A percentile compares a stretch with the other conserved stretches of the same genome.
Conservation (phyloP, 2,329 filamentous ascomycete genomes). For the Shiraia bambusicola region DNA sequence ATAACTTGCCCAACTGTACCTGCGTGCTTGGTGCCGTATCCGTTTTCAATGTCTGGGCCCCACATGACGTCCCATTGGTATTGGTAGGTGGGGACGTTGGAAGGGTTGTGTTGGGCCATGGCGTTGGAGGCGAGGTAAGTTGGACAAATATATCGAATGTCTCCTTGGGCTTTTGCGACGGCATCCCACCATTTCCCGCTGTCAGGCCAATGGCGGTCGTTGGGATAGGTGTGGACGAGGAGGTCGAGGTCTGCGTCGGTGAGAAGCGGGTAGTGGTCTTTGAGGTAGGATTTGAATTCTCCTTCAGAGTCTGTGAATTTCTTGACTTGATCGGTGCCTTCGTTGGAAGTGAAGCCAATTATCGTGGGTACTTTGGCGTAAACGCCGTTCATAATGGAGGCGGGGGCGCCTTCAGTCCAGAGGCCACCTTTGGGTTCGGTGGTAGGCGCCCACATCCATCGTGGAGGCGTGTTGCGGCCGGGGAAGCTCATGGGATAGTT, state of each 20-base stretch:
- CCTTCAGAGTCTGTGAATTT: slow-evolving; percentile 41
- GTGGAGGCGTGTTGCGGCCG: slow-evolving; percentile 32
- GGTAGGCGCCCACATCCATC: slow-evolving; percentile 42
- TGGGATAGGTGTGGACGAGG: slow-evolving; percentile 32
- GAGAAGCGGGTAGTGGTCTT: slow-evolving; percentile 50
- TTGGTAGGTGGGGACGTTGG: slow-evolving; percentile 28
- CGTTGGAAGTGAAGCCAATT: slow-evolving; percentile 37
- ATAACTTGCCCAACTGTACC: slow-evolving; percentile 38
- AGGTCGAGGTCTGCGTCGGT: slow-evolving; percentile 53
- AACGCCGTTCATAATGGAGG: slow-evolving; percentile 28
- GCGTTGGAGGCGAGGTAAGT: slow-evolving; percentile 36
- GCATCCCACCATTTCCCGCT: slow-evolving; percentile 37
- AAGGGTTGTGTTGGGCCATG: slow-evolving; percentile 32
- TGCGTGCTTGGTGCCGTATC: slow-evolving; percentile 38
- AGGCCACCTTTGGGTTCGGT: slow-evolving; percentile 32
- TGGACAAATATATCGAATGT: slow-evolving; percentile 39
- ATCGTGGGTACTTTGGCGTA: slow-evolving; percentile 37
- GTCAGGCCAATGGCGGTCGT: slow-evolving; percentile 39
- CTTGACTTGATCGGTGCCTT: slow-evolving; percentile 47
- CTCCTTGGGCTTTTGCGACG: slow-evolving; percentile 37
- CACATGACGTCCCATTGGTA: slow-evolving; percentile 41
- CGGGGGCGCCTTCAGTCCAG: slow-evolving; percentile 31
- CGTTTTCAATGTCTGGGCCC: slow-evolving; percentile 33
- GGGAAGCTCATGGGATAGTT: slow-evolving; percentile 40
- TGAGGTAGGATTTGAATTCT: slow-evolving; percentile 38